Base-by-base conservation (phyloP, 2,329 filamentous ascomycete genomes). In the Oidium heveae region DNA sequence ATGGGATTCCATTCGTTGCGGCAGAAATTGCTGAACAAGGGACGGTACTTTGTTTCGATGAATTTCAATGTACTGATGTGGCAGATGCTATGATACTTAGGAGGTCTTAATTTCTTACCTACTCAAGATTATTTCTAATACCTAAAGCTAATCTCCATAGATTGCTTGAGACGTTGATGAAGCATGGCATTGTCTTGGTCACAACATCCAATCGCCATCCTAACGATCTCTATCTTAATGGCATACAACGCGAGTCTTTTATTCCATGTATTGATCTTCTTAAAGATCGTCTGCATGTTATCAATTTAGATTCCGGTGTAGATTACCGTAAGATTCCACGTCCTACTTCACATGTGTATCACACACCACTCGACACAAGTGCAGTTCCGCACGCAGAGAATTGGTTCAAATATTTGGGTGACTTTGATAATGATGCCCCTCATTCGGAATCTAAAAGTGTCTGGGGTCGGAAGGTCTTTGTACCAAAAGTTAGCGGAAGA, bases 61-160 rank as follows among this genome's bases (percentile, higher is more conserved):
- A 98, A 70, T 98, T 98, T 65, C 91, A 98, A 66, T 95, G 88
- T 65, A 98, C 91, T 41, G 91, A 98, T 68, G 89, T 98, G 34
- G 91, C 91, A 16, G 89, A 96, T 70, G 91, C 91, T 61, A 98
- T 98, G 91, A 98, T 98, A 62, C 67, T 98, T 61, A 76, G 91
- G 62, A 75, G 85, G 73, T 80, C 66, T 52, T 67, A 13, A 50
- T 10, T 16, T 15, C 34, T 32, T n/a, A 13, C 15, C 32, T 18
- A 12, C 9, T 13, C 24, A 28, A 3, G 24, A 28, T 28, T 28
- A 28, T 28, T 6, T 28, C 16, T 10, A 9, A 7, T 7, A 8
- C 22, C 34, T 28, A 43, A 9, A 13, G 53, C 53, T 56, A 44
- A 56, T 24, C 41, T 18, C 13, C 43, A 55, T 56, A 76, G 84